A percentile compares a stretch with the other conserved stretches of the same genome.
Conservation (phyloP, 164 flowering plant species). For the Saururus chinensis region DNA sequence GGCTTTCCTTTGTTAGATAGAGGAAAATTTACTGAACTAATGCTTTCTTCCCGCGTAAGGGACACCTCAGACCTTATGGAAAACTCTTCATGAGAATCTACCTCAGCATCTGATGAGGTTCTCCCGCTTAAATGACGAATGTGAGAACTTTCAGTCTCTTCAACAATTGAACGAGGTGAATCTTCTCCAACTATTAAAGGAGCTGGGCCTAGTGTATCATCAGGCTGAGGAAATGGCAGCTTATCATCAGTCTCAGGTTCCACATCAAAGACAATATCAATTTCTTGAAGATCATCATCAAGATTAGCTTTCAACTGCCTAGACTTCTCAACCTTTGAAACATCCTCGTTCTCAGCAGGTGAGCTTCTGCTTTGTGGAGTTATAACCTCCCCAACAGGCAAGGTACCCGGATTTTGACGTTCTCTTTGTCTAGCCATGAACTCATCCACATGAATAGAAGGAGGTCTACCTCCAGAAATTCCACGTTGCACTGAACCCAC, state of each 20-base stretch:
- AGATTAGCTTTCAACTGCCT: conserved; percentile 68
- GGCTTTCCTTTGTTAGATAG: conserved; percentile 10
- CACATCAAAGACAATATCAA: conserved; percentile 93
- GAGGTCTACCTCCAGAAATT: conserved; percentile 87
- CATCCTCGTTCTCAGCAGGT: conserved; percentile 25
- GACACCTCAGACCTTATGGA: conserved; percentile 58
- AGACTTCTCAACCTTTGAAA: conserved; percentile 33
- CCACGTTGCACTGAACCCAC: conserved; percentile 62
- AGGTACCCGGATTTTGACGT: conserved; percentile 50
- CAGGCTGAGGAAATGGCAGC: conserved; percentile 81
- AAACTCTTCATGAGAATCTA: conserved; percentile 46
- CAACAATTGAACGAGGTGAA: conserved; percentile 79
- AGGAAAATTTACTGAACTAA: conserved; percentile 55
- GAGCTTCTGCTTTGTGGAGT: conserved; percentile 22
- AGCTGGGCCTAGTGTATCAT: conserved; percentile 60
- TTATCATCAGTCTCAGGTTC: conserved; percentile 87
- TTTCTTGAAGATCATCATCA: conserved; percentile 94
- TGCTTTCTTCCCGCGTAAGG: conserved; percentile 67
- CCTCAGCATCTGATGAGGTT: conserved; percentile 51
- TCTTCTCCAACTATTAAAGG: conserved; percentile 42
- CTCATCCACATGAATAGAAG: conserved; percentile 97
- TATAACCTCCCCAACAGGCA: conserved; percentile 36
- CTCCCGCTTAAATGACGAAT: conserved; percentile 34
- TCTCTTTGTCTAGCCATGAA: conserved; percentile 96
- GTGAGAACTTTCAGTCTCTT: conserved; percentile 55